Conservation (phyloP, 768 basidiomycete species). For the Lactifluus echinatus region DNA sequence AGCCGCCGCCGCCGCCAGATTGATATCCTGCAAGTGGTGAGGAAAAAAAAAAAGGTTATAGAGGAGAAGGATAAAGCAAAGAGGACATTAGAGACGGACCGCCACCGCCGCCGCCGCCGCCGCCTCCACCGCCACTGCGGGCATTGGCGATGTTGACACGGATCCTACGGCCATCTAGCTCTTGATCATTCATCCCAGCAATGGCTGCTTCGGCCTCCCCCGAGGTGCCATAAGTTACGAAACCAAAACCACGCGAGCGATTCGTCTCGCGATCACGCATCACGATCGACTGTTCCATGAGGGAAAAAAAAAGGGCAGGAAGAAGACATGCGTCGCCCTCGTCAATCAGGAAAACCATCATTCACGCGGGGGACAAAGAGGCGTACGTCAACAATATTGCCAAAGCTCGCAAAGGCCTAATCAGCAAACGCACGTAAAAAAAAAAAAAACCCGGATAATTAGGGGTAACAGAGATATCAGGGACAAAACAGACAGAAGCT, state of each 20-base stretch:
- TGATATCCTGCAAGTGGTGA: slow-evolving; percentile 20
- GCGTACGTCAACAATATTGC: slow-evolving; percentile 89
- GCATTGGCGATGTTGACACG: slow-evolving; percentile 82
- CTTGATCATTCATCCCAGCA: slow-evolving; percentile 69
- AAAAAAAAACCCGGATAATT: not conserved
- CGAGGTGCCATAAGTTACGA: slow-evolving; percentile 64
- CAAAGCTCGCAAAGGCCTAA: slow-evolving; percentile 77
- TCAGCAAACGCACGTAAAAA: slow-evolving; percentile 18
- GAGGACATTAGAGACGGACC: slow-evolving; percentile 22
- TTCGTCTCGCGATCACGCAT: slow-evolving; percentile 99
- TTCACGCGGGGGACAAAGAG: slow-evolving; percentile 27
- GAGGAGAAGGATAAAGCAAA: not conserved
- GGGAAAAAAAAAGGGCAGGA: not conserved
- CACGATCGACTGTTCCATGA: slow-evolving; percentile 67
- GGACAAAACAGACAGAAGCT: slow-evolving; percentile 24
- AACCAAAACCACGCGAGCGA: slow-evolving; percentile 94
- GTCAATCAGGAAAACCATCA: not conserved
- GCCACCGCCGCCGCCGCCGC: slow-evolving; percentile 32
- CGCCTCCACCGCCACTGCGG: slow-evolving; percentile 41
- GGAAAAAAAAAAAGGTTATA: not conserved
- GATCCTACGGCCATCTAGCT: slow-evolving; percentile 88
- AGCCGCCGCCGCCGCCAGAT: slow-evolving; percentile 32
- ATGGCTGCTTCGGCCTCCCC: slow-evolving; percentile 78
- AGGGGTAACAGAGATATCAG: slow-evolving; percentile 1
- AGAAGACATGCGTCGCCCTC: not conserved